A percentile compares a stretch with the other conserved stretches of the same genome.
Evolutionary conservation across 2,329 filamentous ascomycete genomes (phyloP).

Genomic region (Botrytis cinerea): DNA sequence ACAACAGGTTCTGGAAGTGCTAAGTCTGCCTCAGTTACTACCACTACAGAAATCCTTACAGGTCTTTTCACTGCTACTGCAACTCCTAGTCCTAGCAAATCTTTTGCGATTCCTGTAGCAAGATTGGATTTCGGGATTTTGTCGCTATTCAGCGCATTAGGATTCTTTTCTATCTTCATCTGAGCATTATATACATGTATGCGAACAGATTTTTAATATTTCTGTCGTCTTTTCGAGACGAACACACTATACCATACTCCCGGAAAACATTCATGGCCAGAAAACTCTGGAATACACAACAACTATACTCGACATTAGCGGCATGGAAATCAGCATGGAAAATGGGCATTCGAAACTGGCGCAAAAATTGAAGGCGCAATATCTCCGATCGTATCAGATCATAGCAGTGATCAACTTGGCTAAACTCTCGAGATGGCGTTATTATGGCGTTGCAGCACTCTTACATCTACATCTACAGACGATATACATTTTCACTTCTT

Average conservation of each 20-base stretch:
- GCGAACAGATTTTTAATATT: not conserved
- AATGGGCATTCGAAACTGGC: not conserved
- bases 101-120: constrained; percentile 5
- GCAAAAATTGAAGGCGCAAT: not conserved
- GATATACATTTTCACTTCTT: not conserved
- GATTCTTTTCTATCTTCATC: constrained; percentile 1
- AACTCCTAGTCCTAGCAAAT: constrained; percentile 35
- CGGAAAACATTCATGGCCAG: not conserved
- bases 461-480: not conserved
- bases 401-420: not conserved
- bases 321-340: not conserved
- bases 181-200: constrained; percentile 3
- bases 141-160: constrained; percentile 13
- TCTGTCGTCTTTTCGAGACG: not conserved
- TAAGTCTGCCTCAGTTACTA: constrained; percentile 33
- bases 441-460: not conserved
- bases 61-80: constrained; percentile 41
- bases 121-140: not conserved
- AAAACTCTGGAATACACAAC: not conserved
- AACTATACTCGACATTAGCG: not conserved
- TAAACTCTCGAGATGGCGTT: not conserved
- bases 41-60: constrained; percentile 40
- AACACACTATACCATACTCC: not conserved
- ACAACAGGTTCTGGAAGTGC: constrained; percentile 23
- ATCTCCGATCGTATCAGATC: not conserved